These are phyloP conservation scores for Candida tallmaniae DNA, from an alignment of 805 yeast species.

Conservation along the genomic window DNA sequence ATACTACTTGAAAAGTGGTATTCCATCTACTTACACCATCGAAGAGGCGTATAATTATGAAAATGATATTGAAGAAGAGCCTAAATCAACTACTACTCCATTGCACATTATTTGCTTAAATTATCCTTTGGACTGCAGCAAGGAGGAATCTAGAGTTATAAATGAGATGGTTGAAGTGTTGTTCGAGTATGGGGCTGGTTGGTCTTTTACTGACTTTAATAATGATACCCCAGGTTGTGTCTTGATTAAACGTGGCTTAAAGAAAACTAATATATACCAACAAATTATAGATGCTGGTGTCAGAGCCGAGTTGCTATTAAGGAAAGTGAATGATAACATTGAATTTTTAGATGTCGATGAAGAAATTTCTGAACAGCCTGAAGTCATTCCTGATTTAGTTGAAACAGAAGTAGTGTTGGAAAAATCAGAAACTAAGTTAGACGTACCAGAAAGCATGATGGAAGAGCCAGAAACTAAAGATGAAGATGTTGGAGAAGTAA, in stretches of 20 bases:
- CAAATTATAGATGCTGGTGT: conserved; percentile 80
- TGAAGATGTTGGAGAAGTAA: not conserved
- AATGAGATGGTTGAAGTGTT: conserved; percentile 55
- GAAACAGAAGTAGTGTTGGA: conserved; percentile 5
- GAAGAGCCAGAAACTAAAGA: conserved; percentile 23
- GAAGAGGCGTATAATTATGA: conserved; percentile 68
- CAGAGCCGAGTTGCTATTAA: conserved; percentile 75
- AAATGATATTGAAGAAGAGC: conserved; percentile 34
- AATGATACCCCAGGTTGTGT: conserved; percentile 85
- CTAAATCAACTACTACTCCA: conserved; percentile 70
- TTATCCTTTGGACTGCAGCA: conserved; percentile 42
- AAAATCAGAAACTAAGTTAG: conserved; percentile 3
- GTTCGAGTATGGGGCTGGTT: conserved; percentile 86
- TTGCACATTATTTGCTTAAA: conserved; percentile 63
- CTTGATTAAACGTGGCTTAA: conserved; percentile 48
- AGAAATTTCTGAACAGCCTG: too few species aligned
- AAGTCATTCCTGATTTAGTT: conserved; percentile 12
- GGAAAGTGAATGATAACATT: conserved; percentile 62
- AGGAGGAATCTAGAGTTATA: conserved; percentile 42
- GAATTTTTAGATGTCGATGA: conserved; percentile 48
- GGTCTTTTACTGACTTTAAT: conserved; percentile 74
- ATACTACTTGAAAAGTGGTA: conserved; percentile 52
- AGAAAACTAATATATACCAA: conserved; percentile 35
- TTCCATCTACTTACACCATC: conserved; percentile 78
- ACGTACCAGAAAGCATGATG: conserved; percentile 4